phyloP scores from a whole-genome alignment of 495 filamentous ascomycete species.

The Immersiella caudata region DNA sequence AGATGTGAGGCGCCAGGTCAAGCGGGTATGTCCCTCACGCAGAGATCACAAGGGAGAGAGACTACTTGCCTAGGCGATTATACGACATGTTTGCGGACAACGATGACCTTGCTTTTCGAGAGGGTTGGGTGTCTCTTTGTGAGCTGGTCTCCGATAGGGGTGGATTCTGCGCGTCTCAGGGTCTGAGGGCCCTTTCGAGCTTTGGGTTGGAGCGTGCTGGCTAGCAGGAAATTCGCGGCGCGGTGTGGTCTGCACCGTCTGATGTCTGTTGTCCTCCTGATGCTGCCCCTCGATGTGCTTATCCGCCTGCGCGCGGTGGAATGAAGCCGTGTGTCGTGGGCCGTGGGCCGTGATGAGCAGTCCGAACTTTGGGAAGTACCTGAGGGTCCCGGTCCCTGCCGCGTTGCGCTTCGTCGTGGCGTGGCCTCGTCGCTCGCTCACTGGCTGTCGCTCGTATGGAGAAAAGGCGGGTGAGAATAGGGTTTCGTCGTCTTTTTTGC shows the following conservation, averaged over 20 bases:
- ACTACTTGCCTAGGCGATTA: conserved; percentile 70
- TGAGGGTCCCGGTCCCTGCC: background rate
- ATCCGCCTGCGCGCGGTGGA: background rate
- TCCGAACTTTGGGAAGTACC: background rate
- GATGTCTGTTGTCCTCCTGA: conserved; percentile 1
- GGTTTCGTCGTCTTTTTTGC: conserved; percentile 8
- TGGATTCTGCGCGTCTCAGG: conserved; percentile 7
- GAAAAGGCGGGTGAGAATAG: background rate
- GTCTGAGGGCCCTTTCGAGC: background rate
- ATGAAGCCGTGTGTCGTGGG: background rate
- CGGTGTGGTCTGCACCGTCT: background rate
- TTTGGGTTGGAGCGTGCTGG: background rate
- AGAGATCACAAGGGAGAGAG: conserved; percentile 17
- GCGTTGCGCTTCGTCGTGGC: background rate
- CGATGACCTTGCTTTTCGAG: conserved; percentile 1
- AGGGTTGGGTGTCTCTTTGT: background rate
- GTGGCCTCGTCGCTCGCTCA: conserved; percentile 5
- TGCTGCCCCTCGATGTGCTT: background rate
- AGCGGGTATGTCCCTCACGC: conserved; percentile 3
- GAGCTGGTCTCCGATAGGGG: conserved; percentile 6
- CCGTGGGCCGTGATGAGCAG: background rate
- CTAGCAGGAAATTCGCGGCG: background rate
- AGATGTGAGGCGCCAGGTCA: conserved; percentile 8
- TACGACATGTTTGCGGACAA: conserved; percentile 58
- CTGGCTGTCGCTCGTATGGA: background rate